These are phyloP conservation scores for Aspergillus bombycis DNA, from an alignment of 2,329 filamentous ascomycete genomes.

Conservation along the genomic window DNA sequence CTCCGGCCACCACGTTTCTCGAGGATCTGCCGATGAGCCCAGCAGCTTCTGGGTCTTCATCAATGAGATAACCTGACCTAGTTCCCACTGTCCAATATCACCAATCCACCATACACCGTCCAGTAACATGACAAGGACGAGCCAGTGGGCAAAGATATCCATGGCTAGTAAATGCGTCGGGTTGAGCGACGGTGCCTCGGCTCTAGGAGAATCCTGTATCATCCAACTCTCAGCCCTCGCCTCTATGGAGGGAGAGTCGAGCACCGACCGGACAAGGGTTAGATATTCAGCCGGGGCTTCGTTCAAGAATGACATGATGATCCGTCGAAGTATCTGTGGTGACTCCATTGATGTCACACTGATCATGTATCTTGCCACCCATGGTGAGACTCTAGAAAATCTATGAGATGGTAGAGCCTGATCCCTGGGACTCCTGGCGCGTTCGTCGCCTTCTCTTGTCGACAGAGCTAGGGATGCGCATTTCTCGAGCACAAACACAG, in stretches of 20 bases:
- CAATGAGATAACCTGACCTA: conserved; percentile 26
- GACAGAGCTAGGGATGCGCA: conserved; percentile 26
- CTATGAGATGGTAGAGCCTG: neutral
- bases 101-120: conserved; percentile 41
- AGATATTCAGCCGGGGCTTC: conserved; percentile 40
- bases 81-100: conserved; percentile 31
- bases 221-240: conserved; percentile 6
- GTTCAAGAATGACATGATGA: conserved; percentile 48
- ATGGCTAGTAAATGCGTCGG: conserved; percentile 22
- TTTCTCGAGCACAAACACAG: conserved; percentile 22
- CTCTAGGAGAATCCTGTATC: conserved; percentile 3
- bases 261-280: conserved; percentile 37
- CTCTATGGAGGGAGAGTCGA: conserved; percentile 19
- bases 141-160: conserved; percentile 37
- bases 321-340: conserved; percentile 39
- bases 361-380: conserved; percentile 41
- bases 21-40: conserved; percentile 8
- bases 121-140: conserved; percentile 35
- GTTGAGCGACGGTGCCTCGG: conserved; percentile 7
- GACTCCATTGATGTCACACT: conserved; percentile 38
- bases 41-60: conserved; percentile 20
- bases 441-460: neutral
- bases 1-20: conserved; percentile 30
- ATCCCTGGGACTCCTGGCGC: neutral
- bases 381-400: conserved; percentile 34